phyloP scores from a whole-genome alignment of 805 yeast genomes.

The Metschnikowia cubensis region DNA sequence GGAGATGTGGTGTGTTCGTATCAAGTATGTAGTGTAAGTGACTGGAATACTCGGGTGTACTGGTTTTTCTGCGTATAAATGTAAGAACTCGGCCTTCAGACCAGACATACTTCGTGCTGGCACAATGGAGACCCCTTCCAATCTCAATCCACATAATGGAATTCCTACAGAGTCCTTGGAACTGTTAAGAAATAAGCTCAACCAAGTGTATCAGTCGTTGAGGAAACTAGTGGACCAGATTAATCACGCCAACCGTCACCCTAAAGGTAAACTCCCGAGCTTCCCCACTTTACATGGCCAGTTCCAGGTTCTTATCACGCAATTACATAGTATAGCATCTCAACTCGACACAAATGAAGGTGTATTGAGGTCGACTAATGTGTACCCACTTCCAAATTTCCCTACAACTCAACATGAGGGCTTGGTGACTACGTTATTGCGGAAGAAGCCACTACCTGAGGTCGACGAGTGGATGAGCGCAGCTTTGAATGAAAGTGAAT shows the following conservation, averaged over 20 bases:
- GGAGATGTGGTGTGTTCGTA: not conserved
- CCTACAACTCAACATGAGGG: slow-evolving; percentile 85
- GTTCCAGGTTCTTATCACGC: slow-evolving; percentile 77
- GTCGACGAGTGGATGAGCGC: slow-evolving; percentile 76
- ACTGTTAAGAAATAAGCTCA: slow-evolving; percentile 37
- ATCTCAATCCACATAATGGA: slow-evolving; percentile 28
- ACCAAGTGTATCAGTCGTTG: slow-evolving; percentile 41
- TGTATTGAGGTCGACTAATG: slow-evolving; percentile 61
- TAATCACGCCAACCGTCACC: slow-evolving; percentile 33
- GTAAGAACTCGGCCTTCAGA: not conserved
- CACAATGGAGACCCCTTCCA: slow-evolving; percentile 18
- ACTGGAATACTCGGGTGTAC: not conserved
- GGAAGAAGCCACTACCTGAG: slow-evolving; percentile 88
- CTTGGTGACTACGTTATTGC: slow-evolving; percentile 72
- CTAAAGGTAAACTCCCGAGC: slow-evolving; percentile 35
- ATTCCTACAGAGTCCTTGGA: slow-evolving; percentile 38
- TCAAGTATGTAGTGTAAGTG: not conserved
- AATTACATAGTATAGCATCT: slow-evolving; percentile 69
- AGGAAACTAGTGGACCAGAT: slow-evolving; percentile 36
- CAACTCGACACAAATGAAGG: slow-evolving; percentile 62
- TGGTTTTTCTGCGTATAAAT: not conserved
- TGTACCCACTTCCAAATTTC: slow-evolving; percentile 77
- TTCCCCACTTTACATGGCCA: slow-evolving; percentile 78
- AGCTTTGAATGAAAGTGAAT: slow-evolving; percentile 19
- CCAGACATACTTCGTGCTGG: not conserved